Evolutionary conservation across 192 early-diverging fungal genomes (phyloP), one percentile per base, ranked within the genome.

Genomic region (Phycomyces nitens): DNA sequence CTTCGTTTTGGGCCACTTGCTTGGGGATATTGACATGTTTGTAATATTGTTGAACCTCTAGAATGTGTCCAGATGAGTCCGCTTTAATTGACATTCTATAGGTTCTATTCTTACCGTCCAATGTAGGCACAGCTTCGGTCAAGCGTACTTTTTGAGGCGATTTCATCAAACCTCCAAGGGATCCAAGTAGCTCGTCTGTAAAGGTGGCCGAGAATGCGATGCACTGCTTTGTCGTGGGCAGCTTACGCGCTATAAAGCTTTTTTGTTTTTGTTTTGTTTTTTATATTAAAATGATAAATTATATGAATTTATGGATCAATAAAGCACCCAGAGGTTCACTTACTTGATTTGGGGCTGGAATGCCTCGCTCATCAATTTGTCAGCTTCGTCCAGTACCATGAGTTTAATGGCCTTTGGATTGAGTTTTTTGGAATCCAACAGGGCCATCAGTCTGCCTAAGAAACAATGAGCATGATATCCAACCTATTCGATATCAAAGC

Each of bases 131-230:
- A 9, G 65, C 73, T 20, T 77, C 64, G 18, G 77, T 75, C 1
- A 84, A 62, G 59, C 80, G 72, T 7, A 86, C 70, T 29, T 71
- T 72, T 14, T 83, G 73, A 2, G 84, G 84, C 24, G 77, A 64
- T 27, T 70, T 64, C 59, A 82, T 75, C 52, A 80, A 66, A 15
- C 66, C 42, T 40, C 65, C 56, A 20, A 84, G 57, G 7, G 60
- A 51, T 8, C 60, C 62, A 14, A 83, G 47, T 9, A 84, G 60
- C 29, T 65, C 62, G 16, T 82, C 75, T 34, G 81, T 80, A 60
- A 80, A 84, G 1, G 84, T 86, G 0, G 84, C 84, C 9, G 84
- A 86, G 68, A 86, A 84, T 6, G 79, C 73, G 56, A 86, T 69
- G 5, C 77, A 75, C 61, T 86, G 84, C 56, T 83, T 84, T 15